Conservation (phyloP, 148 eudicot species). For the Cornus kousa region DNA sequence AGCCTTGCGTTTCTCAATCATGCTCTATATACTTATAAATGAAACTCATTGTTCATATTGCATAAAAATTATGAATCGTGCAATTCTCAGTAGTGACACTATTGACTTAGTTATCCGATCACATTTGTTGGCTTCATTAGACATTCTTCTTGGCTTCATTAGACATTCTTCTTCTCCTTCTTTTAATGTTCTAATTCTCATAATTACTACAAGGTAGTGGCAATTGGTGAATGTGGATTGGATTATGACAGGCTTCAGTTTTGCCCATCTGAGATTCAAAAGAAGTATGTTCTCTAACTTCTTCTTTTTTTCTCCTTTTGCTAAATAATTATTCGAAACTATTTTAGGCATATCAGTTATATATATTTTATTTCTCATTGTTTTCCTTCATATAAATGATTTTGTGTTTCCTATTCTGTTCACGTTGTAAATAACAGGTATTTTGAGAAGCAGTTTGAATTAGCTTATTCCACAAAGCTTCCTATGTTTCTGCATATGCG, state of each 20-base stretch:
- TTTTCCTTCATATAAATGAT: background rate
- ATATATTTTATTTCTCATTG: background rate
- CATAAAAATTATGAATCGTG: background rate
- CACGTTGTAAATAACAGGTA: conserved; percentile 43
- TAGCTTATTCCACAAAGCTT: conserved; percentile 73
- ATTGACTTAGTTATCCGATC: background rate
- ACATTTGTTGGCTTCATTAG: background rate
- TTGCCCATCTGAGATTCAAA: conserved; percentile 85
- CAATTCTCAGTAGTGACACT: background rate
- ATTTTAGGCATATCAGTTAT: background rate
- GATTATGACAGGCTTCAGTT: conserved; percentile 97
- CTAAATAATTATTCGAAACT: background rate
- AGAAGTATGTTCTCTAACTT: conserved; percentile 51
- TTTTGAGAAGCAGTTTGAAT: conserved; percentile 90
- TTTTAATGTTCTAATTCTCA: conserved; percentile 1
- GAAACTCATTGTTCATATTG: background rate
- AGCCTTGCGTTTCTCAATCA: background rate
- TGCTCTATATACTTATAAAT: too few relatives aligned
- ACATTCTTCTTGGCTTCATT: conserved; percentile 2
- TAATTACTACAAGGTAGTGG: conserved; percentile 81
- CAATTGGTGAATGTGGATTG: conserved; percentile 99
- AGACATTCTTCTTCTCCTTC: background rate
- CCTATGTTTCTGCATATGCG: conserved; percentile 99
- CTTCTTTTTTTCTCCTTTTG: background rate
- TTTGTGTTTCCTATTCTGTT: background rate